Conservation (phyloP, 768 basidiomycete genomes). For the Collybiopsis confluens region DNA sequence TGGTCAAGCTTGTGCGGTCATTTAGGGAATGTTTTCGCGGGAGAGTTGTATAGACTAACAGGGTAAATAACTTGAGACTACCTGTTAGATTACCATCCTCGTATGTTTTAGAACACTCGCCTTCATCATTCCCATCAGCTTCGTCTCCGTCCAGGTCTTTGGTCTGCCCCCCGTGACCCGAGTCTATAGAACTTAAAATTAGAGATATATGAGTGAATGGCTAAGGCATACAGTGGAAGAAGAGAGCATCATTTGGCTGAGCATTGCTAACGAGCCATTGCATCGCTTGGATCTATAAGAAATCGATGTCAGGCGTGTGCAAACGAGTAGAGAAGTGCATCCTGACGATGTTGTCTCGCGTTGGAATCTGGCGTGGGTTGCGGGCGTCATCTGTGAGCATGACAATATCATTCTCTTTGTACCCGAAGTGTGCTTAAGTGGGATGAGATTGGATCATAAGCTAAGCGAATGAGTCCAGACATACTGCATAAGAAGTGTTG, state of each 20-base stretch:
- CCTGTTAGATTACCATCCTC: background rate
- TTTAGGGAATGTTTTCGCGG: background rate
- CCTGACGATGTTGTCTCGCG: constrained; percentile 73
- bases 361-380: constrained; percentile 65
- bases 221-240: constrained; percentile 73
- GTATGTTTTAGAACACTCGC: constrained; percentile 23
- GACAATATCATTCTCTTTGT: constrained; percentile 78
- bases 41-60: constrained; percentile 41
- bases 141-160: constrained; percentile 82
- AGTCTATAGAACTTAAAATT: constrained; percentile 49
- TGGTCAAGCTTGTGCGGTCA: constrained; percentile 36
- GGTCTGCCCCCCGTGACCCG: constrained; percentile 92
- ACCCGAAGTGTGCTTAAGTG: constrained; percentile 53
- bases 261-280: constrained; percentile 87
- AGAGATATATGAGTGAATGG: background rate
- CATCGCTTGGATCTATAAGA: constrained; percentile 69
- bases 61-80: constrained; percentile 82
- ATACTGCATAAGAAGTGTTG: constrained; percentile 68
- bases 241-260: constrained; percentile 76
- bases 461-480: constrained; percentile 18
- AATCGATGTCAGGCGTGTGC: background rate
- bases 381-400: constrained; percentile 74
- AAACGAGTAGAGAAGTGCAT: background rate
- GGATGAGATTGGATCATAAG: background rate
- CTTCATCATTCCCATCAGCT: constrained; percentile 81